A percentile compares a stretch with the other conserved stretches of the same genome.
phyloP scores from a whole-genome alignment of 2,329 filamentous ascomycete genomes.

The Aspergillus bombycis region DNA sequence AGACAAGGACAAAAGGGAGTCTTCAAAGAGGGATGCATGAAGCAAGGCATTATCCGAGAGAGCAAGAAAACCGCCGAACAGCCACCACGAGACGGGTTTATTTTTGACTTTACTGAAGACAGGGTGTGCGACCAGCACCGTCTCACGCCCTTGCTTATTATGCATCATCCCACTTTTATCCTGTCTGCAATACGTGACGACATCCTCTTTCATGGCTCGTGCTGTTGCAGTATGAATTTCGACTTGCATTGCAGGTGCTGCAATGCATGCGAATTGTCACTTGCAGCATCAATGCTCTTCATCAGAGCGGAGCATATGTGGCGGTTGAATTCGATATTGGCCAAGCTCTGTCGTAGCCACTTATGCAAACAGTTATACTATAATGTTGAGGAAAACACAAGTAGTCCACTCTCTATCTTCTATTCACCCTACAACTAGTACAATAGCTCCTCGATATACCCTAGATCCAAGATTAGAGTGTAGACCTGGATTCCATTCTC shows the following conservation, averaged over 20 bases:
- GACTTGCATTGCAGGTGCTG: slow-evolving; percentile 11
- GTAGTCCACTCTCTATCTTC: background rate
- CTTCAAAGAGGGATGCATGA: slow-evolving; percentile 2
- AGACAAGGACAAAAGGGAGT: slow-evolving; percentile 4
- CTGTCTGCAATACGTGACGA: background rate
- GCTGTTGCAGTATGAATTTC: slow-evolving; percentile 8
- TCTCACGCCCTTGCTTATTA: background rate
- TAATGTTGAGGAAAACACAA: background rate
- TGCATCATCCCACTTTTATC: background rate
- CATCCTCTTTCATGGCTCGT: slow-evolving; percentile 8
- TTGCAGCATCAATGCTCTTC: slow-evolving; percentile 9
- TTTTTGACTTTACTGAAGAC: background rate
- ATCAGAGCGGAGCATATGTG: background rate
- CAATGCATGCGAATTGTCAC: slow-evolving; percentile 15
- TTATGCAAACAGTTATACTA: background rate
- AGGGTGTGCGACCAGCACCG: background rate
- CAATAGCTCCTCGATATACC: background rate
- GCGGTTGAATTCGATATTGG: background rate
- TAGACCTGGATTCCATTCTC: slow-evolving; percentile 15
- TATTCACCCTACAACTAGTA: background rate
- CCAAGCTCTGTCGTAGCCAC: background rate
- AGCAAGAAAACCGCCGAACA: background rate
- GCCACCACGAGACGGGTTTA: background rate
- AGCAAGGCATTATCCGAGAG: slow-evolving; percentile 2
- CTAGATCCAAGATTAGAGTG: background rate